Conservation (phyloP, 768 basidiomycete genomes). For the Amanita inopinata region DNA sequence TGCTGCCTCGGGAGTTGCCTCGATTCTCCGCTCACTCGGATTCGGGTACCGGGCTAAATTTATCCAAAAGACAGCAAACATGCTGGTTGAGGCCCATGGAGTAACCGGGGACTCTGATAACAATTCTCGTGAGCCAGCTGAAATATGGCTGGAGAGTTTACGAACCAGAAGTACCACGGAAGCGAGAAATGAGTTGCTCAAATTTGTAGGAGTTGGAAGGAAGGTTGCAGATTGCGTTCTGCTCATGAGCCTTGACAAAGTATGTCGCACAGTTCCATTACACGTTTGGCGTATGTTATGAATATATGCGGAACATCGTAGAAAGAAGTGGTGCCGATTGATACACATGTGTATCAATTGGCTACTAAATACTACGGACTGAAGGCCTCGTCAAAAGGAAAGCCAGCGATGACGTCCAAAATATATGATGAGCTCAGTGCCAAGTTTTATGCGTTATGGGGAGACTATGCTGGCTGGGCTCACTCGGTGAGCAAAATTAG, state of each 20-base stretch:
- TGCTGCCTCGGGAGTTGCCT: slow-evolving; percentile 43
- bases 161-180: slow-evolving; percentile 38
- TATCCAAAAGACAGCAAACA: slow-evolving; percentile 74
- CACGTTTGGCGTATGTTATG: background rate
- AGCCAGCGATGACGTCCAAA: slow-evolving; percentile 61
- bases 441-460: slow-evolving; percentile 63
- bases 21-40: slow-evolving; percentile 68
- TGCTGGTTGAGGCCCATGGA: slow-evolving; percentile 55
- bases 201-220: slow-evolving; percentile 84
- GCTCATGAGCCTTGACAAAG: slow-evolving; percentile 90
- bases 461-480: slow-evolving; percentile 83
- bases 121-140: slow-evolving; percentile 35
- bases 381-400: slow-evolving; percentile 32
- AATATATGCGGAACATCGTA: slow-evolving; percentile 20
- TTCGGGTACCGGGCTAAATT: slow-evolving; percentile 95
- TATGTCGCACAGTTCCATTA: slow-evolving; percentile 17
- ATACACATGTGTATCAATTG: slow-evolving; percentile 92
- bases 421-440: slow-evolving; percentile 64
- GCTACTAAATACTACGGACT: slow-evolving; percentile 71
- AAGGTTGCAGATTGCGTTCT: slow-evolving; percentile 96
- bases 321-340: slow-evolving; percentile 86
- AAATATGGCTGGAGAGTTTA: slow-evolving; percentile 51
- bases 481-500: slow-evolving; percentile 49
- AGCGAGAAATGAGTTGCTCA: slow-evolving; percentile 69
- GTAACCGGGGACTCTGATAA: slow-evolving; percentile 8